Evolutionary conservation across 2,329 filamentous ascomycete genomes (phyloP).

Genomic region (Ophiostoma triangulosporum): DNA sequence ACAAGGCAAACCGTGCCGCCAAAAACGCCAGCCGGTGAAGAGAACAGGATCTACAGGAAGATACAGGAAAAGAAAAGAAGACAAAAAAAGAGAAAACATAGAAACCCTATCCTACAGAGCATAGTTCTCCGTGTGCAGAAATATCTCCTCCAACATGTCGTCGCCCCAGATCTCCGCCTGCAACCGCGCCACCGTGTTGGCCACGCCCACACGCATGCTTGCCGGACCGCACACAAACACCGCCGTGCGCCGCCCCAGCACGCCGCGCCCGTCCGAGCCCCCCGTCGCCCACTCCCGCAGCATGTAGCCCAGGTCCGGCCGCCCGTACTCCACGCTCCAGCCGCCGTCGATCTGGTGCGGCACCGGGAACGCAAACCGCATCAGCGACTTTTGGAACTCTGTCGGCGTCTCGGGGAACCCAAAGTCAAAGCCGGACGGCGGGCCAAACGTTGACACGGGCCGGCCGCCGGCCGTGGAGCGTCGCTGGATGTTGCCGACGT

Average conservation of each 20-base stretch:
- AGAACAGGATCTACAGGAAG: not conserved
- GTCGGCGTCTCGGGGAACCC: conserved; percentile 76
- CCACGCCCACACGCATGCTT: conserved; percentile 74
- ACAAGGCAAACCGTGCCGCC: too few species aligned
- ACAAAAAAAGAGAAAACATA: not conserved
- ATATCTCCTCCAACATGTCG: conserved; percentile 73
- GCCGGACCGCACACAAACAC: conserved; percentile 90
- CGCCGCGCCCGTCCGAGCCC: conserved; percentile 49
- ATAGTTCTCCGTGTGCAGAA: conserved; percentile 91
- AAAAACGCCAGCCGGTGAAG: too few species aligned
- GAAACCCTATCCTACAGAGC: conserved; percentile 42
- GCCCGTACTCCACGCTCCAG: conserved; percentile 85
- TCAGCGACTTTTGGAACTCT: conserved; percentile 76
- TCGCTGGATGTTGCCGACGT: conserved; percentile 21
- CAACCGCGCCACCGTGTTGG: conserved; percentile 68
- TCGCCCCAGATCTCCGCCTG: conserved; percentile 76
- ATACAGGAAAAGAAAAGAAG: not conserved
- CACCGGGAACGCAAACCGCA: conserved; percentile 76
- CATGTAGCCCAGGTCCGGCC: conserved; percentile 79
- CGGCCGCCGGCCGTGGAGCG: conserved; percentile 16
- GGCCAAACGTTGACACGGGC: conserved; percentile 44
- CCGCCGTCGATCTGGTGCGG: conserved; percentile 58
- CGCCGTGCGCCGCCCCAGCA: conserved; percentile 68
- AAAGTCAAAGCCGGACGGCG: conserved; percentile 56
- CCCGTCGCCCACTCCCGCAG: conserved; percentile 67